A percentile compares a stretch with the other conserved stretches of the same genome.
These are phyloP conservation scores for Malus hybrid DNA, from an alignment of 331 rosid genomes.

Conservation along the genomic window DNA sequence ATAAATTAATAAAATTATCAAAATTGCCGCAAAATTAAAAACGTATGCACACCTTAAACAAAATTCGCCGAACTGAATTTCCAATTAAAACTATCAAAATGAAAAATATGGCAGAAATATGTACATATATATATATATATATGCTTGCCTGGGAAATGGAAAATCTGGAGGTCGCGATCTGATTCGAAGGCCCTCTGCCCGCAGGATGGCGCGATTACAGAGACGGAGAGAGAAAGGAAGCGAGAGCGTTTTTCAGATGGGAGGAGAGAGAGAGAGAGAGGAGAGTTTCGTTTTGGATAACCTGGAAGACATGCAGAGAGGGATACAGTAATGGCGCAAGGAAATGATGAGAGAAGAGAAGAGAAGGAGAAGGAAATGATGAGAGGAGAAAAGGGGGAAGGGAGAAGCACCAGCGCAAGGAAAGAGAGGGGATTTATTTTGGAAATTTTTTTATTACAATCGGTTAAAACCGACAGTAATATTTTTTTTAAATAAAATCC, in stretches of 20 bases:
- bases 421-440: too few species aligned
- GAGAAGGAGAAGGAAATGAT: too few species aligned
- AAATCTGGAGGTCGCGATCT: slow-evolving; percentile 11
- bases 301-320: too few species aligned
- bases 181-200: background rate
- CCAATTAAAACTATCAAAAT: background rate
- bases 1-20: background rate
- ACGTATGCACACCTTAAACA: background rate
- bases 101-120: background rate
- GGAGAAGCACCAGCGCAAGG: too few species aligned
- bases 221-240: background rate
- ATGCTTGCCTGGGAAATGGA: slow-evolving; percentile 5
- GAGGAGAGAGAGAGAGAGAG: background rate
- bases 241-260: background rate
- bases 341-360: too few species aligned
- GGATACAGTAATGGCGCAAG: too few species aligned
- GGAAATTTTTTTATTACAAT: too few species aligned
- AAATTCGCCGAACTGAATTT: background rate
- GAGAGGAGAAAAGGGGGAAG: too few species aligned
- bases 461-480: too few species aligned
- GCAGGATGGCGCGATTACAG: background rate
- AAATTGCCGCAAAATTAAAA: background rate
- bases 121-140: too few species aligned
- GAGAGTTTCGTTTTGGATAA: background rate
- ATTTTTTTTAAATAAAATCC: too few species aligned